Conservation (phyloP, 495 filamentous ascomycete species). For the Neurospora sp. region DNA sequence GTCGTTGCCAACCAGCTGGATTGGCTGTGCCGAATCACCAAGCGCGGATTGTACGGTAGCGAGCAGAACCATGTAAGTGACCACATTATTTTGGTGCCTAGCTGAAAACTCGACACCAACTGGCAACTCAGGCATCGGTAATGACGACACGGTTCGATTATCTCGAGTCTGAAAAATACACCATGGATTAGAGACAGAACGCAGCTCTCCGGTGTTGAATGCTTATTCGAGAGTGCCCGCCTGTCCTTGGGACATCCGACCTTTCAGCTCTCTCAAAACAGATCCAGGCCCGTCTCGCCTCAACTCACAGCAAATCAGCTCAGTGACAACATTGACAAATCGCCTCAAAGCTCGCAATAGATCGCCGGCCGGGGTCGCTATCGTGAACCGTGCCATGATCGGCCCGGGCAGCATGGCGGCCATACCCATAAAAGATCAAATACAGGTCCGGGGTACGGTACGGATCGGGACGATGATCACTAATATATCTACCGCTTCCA, state of each 20-base stretch:
- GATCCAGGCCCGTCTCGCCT: background rate
- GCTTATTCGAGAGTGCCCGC: background rate
- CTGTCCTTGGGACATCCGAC: background rate
- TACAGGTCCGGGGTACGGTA: background rate
- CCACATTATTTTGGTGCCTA: background rate
- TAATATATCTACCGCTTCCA: background rate
- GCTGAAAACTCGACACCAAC: background rate
- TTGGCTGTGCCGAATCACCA: background rate
- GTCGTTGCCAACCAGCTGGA: background rate
- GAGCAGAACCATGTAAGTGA: background rate
- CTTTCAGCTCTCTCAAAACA: background rate
- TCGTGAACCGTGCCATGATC: background rate
- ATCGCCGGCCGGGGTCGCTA: background rate
- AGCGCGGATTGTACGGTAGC: background rate
- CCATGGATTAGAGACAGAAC: background rate
- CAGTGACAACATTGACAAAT: background rate
- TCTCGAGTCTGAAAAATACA: background rate
- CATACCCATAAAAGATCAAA: background rate
- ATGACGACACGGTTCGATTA: background rate
- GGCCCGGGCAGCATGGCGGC: background rate
- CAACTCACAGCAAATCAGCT: background rate
- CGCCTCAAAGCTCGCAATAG: background rate
- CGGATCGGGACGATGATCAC: background rate
- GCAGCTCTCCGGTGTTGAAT: background rate
- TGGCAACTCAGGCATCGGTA: background rate